phyloP scores from a whole-genome alignment of 192 early-diverging fungal species.

The Phlyctochytrium arcticum region DNA sequence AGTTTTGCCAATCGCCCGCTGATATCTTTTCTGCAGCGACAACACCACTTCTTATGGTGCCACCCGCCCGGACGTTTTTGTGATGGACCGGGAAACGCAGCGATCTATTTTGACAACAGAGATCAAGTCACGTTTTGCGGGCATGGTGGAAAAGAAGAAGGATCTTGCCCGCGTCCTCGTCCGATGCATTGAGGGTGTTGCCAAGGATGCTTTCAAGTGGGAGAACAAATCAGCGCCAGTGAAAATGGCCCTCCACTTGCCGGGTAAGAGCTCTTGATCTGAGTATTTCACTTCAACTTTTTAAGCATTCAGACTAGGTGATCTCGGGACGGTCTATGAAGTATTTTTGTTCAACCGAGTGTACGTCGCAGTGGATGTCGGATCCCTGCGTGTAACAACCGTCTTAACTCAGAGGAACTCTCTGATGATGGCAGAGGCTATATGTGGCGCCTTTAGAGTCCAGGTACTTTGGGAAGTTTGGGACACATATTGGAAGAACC shows the following conservation, averaged over 20 bases:
- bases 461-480: too few species aligned
- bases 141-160: not conserved
- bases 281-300: not conserved
- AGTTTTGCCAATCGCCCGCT: too few species aligned
- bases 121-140: not conserved
- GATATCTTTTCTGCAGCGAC: too few species aligned
- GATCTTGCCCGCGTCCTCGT: not conserved
- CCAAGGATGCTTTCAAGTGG: not conserved
- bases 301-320: not conserved
- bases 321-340: not conserved
- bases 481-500: too few species aligned
- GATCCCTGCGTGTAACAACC: not conserved
- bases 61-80: not conserved
- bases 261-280: not conserved
- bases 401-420: not conserved
- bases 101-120: not conserved
- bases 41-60: not conserved
- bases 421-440: too few species aligned
- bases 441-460: too few species aligned
- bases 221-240: not conserved
- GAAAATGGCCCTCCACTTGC: not conserved
- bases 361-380: slow-evolving; percentile 4
- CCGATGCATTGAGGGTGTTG: not conserved
- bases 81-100: too few species aligned
- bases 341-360: not conserved